These are phyloP conservation scores for Rhytidiadelphus loreus DNA, from an alignment of 225 moss, liverwort and hornwort species.

Conservation along the genomic window DNA sequence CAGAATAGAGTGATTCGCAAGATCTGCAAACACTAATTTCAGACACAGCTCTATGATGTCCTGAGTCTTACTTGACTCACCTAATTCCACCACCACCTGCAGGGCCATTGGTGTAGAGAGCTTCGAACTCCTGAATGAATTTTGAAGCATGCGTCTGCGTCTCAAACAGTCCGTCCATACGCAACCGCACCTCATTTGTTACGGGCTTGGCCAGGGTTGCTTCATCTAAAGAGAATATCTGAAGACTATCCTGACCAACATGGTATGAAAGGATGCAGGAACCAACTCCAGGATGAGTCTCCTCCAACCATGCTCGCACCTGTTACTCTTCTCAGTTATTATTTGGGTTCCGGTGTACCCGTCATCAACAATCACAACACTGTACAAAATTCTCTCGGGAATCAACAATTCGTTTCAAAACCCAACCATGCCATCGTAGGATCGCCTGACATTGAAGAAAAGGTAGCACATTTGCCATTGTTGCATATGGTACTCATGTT, in stretches of 20 bases:
- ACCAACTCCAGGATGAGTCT: slow-evolving; percentile 33
- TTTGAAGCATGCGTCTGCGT: slow-evolving; percentile 29
- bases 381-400: background rate
- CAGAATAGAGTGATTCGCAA: background rate
- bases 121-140: slow-evolving; percentile 65
- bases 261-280: slow-evolving; percentile 46
- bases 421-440: background rate
- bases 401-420: background rate
- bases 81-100: slow-evolving; percentile 89
- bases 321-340: slow-evolving; percentile 5
- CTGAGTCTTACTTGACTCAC: slow-evolving; percentile 4
- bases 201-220: background rate
- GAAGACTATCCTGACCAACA: slow-evolving; percentile 56
- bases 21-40: background rate
- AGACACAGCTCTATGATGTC: background rate
- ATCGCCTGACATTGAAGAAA: background rate
- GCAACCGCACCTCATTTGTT: slow-evolving; percentile 61
- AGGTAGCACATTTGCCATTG: background rate
- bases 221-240: slow-evolving; percentile 1
- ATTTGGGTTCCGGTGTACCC: background rate
- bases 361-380: background rate
- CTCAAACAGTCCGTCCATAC: slow-evolving; percentile 74
- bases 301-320: slow-evolving; percentile 83
- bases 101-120: slow-evolving; percentile 83
- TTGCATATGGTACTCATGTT: background rate